Evolutionary conservation across 2,329 filamentous ascomycete species (phyloP).

Genomic region (Colletotrichum sp.): DNA sequence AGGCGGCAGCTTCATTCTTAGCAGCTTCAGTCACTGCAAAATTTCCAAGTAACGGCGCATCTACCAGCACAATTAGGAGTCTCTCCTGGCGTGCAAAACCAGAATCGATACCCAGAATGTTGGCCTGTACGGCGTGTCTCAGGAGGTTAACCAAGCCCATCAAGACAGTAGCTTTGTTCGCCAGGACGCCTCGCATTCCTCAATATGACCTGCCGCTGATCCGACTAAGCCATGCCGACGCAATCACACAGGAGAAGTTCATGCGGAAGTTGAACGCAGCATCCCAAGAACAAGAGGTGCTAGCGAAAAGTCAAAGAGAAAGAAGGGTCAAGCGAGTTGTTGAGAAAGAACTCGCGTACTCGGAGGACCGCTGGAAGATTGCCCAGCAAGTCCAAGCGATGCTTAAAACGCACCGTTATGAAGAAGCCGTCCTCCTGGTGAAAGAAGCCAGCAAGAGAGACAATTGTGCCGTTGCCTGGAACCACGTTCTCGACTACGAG

Average conservation of each 20-base stretch:
- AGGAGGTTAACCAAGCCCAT: neutral
- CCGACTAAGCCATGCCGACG: conserved; percentile 7
- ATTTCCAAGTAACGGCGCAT: neutral
- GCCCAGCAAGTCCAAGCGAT: conserved; percentile 68
- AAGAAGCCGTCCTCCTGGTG: conserved; percentile 72
- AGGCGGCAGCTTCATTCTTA: neutral
- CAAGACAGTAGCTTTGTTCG: neutral
- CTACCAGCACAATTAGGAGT: neutral
- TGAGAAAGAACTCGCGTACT: conserved; percentile 63
- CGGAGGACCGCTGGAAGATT: conserved; percentile 76
- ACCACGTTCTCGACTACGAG: conserved; percentile 77
- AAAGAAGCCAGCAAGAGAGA: conserved; percentile 70
- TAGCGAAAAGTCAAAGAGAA: conserved; percentile 24
- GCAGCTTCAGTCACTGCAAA: neutral
- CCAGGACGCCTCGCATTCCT: neutral
- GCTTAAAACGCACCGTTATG: conserved; percentile 63
- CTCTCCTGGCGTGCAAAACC: neutral
- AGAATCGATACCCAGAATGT: neutral
- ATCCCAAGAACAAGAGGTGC: neutral
- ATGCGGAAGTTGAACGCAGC: neutral
- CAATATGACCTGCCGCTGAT: neutral
- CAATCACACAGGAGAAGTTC: neutral
- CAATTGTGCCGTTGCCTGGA: conserved; percentile 82
- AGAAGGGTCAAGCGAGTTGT: conserved; percentile 41
- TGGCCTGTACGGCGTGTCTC: neutral